These are phyloP conservation scores for Amphibolis antarctica DNA, from an alignment of 106 monocot genomes.

Conservation along the genomic window DNA sequence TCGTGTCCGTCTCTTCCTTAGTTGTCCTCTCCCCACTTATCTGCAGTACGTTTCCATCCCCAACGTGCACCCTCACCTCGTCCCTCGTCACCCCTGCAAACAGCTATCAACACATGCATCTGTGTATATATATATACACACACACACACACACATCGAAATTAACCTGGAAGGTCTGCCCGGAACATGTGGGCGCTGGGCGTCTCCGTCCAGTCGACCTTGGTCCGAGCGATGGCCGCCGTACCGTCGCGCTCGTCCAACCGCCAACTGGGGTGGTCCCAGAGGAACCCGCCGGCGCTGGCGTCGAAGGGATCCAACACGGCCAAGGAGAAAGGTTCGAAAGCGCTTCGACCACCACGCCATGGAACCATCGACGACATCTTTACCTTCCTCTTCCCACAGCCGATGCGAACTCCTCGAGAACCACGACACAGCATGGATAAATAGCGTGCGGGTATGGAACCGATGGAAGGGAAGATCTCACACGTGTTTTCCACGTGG, in stretches of 20 bases:
- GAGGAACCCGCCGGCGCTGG: not conserved
- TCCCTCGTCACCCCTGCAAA: conserved; percentile 13
- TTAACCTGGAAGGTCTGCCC: conserved; percentile 10
- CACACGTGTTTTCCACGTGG: too few species aligned
- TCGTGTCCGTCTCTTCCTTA: conserved; percentile 12
- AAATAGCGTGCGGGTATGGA: too few species aligned
- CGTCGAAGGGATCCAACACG: conserved; percentile 7
- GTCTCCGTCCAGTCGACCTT: conserved; percentile 14
- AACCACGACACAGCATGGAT: too few species aligned
- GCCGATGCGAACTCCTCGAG: too few species aligned
- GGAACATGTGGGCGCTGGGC: conserved; percentile 9
- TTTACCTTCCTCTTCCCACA: not conserved
- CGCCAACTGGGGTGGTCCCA: not conserved
- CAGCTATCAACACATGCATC: not conserved
- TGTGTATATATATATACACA: too few species aligned
- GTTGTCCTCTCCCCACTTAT: conserved; percentile 24
- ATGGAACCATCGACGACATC: conserved; percentile 4
- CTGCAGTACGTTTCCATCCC: conserved; percentile 20
- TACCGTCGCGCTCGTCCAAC: not conserved
- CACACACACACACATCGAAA: not conserved
- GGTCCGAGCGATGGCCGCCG: conserved; percentile 4
- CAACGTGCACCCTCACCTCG: conserved; percentile 20
- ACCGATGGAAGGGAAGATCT: too few species aligned
- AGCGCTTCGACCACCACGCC: not conserved
- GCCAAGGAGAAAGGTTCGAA: conserved; percentile 2